phyloP scores from a whole-genome alignment of 139 green algal species.

The Nannochloris sp. region DNA sequence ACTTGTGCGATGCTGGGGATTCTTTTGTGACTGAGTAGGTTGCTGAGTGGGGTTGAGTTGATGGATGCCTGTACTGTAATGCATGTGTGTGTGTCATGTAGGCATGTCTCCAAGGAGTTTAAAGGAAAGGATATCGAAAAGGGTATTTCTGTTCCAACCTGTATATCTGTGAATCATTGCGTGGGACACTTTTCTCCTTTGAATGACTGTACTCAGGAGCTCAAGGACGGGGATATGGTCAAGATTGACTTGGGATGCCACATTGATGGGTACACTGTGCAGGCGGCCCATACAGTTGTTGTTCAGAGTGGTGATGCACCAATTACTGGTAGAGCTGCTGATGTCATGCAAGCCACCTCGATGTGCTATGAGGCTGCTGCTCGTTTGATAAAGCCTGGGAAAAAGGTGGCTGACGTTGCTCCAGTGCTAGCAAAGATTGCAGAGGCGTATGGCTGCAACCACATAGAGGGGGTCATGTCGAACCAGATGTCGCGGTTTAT shows the following conservation, averaged over 20 bases:
- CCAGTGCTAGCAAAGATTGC: constrained; percentile 58
- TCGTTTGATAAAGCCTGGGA: constrained; percentile 80
- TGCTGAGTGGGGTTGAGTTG: not conserved
- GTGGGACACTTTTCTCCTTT: constrained; percentile 87
- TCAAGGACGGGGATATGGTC: constrained; percentile 81
- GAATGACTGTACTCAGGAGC: constrained; percentile 47
- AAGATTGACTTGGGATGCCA: constrained; percentile 96
- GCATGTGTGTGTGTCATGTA: constrained; percentile 24
- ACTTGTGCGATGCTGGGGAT: constrained; percentile 80
- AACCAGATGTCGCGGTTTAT: constrained; percentile 96
- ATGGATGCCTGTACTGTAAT: not conserved
- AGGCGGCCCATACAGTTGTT: constrained; percentile 74
- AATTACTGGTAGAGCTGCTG: constrained; percentile 69
- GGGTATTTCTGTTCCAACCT: constrained; percentile 94
- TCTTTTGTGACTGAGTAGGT: constrained; percentile 66
- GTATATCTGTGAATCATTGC: constrained; percentile 82
- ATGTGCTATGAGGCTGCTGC: constrained; percentile 79
- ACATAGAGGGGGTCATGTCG: constrained; percentile 91
- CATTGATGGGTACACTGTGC: constrained; percentile 94
- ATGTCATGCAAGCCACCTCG: constrained; percentile 74
- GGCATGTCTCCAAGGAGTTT: constrained; percentile 74
- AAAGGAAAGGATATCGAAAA: constrained; percentile 95
- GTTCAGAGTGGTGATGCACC: constrained; percentile 34
- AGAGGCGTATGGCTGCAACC: constrained; percentile 75
- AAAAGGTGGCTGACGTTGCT: constrained; percentile 64